Base-by-base conservation (phyloP, 352 stramenopile genomes). In the Globisporangium nagaii region DNA sequence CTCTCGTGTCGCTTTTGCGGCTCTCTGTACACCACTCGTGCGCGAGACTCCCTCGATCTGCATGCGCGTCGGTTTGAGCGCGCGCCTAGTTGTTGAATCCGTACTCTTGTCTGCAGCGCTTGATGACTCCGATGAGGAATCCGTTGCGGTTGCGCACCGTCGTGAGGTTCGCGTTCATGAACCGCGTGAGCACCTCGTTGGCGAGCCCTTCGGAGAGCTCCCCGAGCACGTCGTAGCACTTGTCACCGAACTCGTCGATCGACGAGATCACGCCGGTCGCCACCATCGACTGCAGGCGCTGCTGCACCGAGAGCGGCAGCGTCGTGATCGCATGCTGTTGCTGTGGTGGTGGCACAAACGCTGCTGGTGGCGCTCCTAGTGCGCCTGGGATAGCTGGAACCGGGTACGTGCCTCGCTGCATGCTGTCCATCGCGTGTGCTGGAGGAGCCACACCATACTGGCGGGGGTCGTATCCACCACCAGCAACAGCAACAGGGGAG, bases 41-140 rank as follows among this genome's bases (percentile, higher is more conserved):
- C n/a, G n/a, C n/a, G n/a, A n/a, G n/a, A n/a, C n/a, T n/a, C n/a
- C n/a, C n/a, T n/a, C n/a, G n/a, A n/a, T n/a, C n/a, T n/a, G n/a
- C n/a, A n/a, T n/a, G n/a, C n/a, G n/a, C n/a, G n/a, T n/a, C n/a
- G n/a, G n/a, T n/a, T 42, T 42, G n/a, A 13, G 20, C 30, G 30
- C 2, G 19, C 10, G 20, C 45, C 25, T 54, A 60, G 61, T 85
- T 77, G 61, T 85, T 77, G 46, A 91, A 86, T 4, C 79, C 80
- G 52, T 88, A 93, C 51, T 93, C 83, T 43, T 93, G 80, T 32
- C 78, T 66, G 50, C 70, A 83, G 41, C 84, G 75, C 64, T 90
- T 90, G 49, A 93, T 73, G 40, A 93, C 79, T 36, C 82, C 79
- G 55, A 93, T 84, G 13, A 93, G 68, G 60, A 93, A 93, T 24